phyloP scores from a whole-genome alignment of 176 grass and related monocot species.

The Avena insularis region DNA sequence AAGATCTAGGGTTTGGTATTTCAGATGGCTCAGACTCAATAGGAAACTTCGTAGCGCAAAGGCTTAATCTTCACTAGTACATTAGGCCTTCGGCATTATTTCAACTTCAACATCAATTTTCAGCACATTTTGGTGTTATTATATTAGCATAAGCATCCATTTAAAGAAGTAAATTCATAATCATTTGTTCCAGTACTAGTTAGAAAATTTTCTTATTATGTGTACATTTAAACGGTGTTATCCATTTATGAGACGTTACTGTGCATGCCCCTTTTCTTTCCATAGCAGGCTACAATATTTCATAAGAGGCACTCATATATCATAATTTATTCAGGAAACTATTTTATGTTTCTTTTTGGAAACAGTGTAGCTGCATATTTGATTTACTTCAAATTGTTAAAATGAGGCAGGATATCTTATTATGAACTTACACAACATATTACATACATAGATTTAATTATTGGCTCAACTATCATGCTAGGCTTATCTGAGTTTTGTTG shows the following conservation, averaged over 20 bases:
- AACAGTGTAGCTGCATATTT: neutral
- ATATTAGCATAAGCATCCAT: neutral
- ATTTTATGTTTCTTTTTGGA: neutral
- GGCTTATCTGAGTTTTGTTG: neutral
- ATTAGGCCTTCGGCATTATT: neutral
- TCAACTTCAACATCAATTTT: neutral
- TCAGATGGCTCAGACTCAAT: neutral
- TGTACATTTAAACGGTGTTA: neutral
- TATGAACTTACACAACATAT: neutral
- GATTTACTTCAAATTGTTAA: slow-evolving; percentile 22
- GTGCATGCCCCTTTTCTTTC: neutral
- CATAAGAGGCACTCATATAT: neutral
- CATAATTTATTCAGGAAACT: neutral
- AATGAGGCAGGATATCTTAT: slow-evolving; percentile 2
- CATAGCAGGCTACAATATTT: slow-evolving; percentile 6
- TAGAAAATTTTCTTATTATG: neutral
- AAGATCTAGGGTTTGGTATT: neutral
- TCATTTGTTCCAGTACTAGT: slow-evolving; percentile 10
- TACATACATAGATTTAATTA: neutral
- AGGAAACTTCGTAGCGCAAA: neutral
- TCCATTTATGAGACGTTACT: slow-evolving; percentile 7
- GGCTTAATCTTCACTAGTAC: neutral
- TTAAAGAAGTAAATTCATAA: neutral
- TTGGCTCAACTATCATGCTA: neutral
- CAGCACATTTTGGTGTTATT: neutral